These are phyloP conservation scores for Polysphondylium violaceum DNA, from an alignment of 78 protist genomes.

Conservation along the genomic window DNA sequence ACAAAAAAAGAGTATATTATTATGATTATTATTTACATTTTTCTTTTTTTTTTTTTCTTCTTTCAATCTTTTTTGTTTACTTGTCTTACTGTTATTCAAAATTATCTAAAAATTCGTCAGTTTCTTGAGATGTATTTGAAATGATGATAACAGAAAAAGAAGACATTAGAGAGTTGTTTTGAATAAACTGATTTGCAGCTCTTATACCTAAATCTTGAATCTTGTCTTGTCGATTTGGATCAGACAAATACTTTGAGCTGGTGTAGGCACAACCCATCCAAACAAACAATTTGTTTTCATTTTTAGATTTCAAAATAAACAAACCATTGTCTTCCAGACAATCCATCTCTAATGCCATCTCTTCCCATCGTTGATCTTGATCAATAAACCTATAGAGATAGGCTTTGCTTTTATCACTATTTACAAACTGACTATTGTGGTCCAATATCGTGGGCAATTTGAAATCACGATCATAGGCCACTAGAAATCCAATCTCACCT, in stretches of 20 bases:
- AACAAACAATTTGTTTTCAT: slow-evolving; percentile 32
- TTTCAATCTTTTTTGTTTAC: neutral
- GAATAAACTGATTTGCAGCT: slow-evolving; percentile 42
- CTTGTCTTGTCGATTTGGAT: neutral
- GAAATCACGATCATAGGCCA: slow-evolving; percentile 36
- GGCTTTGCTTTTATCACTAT: slow-evolving; percentile 20
- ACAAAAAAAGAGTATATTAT: no score
- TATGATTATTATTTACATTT: no score
- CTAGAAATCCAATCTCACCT: slow-evolving; percentile 22
- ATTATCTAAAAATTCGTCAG: slow-evolving; percentile 75
- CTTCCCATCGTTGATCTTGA: slow-evolving; percentile 45
- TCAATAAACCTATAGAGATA: slow-evolving; percentile 60
- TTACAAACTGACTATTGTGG: slow-evolving; percentile 1
- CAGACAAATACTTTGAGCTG: neutral
- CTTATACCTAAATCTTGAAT: slow-evolving; percentile 36
- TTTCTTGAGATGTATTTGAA: slow-evolving; percentile 42
- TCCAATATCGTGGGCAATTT: neutral
- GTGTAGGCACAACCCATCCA: slow-evolving; percentile 61
- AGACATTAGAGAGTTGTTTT: neutral
- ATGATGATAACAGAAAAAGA: slow-evolving; percentile 20
- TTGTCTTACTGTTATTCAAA: neutral
- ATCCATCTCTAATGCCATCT: slow-evolving; percentile 43
- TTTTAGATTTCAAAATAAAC: slow-evolving; percentile 41
- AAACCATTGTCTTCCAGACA: slow-evolving; percentile 66
- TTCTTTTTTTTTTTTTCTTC: neutral